These are phyloP conservation scores for Chytriomyces confervae DNA, from an alignment of 192 early-diverging fungal species.

Conservation along the genomic window DNA sequence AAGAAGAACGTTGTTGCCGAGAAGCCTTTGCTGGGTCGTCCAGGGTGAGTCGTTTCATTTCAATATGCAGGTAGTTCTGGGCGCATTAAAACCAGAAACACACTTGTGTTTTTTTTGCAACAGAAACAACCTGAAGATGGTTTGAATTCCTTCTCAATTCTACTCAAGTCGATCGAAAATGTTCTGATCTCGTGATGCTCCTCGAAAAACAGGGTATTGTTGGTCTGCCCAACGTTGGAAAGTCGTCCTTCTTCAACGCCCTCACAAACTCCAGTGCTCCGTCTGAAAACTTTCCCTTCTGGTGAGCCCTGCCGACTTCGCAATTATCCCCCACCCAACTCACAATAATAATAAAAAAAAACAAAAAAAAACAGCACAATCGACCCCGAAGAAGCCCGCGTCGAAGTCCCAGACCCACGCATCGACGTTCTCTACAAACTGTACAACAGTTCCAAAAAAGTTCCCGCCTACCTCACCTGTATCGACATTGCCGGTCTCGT, in stretches of 20 bases:
- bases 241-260: constrained; percentile 58
- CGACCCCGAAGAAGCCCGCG: constrained; percentile 90
- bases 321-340: too few relatives aligned
- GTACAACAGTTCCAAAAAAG: constrained; percentile 63
- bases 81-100: not conserved
- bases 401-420: constrained; percentile 87
- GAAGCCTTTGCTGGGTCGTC: constrained; percentile 45
- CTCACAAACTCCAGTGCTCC: constrained; percentile 47
- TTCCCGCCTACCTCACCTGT: constrained; percentile 85
- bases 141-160: too few relatives aligned
- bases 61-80: too few relatives aligned
- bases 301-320: too few relatives aligned
- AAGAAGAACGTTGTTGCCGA: constrained; percentile 54
- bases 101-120: too few relatives aligned
- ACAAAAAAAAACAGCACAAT: too few relatives aligned
- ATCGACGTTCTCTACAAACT: constrained; percentile 79
- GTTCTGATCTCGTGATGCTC: not conserved
- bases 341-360: too few relatives aligned
- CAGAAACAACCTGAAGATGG: constrained; percentile 44
- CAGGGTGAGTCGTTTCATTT: constrained; percentile 26
- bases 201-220: constrained; percentile 70
- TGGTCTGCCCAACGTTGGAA: constrained; percentile 91
- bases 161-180: too few relatives aligned
- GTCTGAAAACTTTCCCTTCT: constrained; percentile 94
- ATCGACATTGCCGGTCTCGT: constrained; percentile 99